Evolutionary conservation across 331 rosid species (phyloP).

Genomic region (Malus hybrid): DNA sequence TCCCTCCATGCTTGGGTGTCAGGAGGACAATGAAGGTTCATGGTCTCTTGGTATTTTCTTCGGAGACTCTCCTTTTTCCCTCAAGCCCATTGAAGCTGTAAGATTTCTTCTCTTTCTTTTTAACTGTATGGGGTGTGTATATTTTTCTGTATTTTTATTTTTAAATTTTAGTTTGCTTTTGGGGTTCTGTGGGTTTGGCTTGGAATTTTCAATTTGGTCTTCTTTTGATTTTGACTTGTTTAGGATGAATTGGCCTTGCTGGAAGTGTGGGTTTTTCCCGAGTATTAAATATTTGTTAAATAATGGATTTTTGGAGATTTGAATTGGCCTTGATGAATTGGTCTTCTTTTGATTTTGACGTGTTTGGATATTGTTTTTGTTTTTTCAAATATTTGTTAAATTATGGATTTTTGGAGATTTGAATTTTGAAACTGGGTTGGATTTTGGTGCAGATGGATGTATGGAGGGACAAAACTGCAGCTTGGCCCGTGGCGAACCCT

Average conservation of each 20-base stretch:
- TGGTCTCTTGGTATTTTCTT: slow-evolving; percentile 94
- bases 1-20: slow-evolving; percentile 43
- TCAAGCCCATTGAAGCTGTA: slow-evolving; percentile 79
- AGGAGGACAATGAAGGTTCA: slow-evolving; percentile 92
- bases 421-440: slow-evolving; percentile 2
- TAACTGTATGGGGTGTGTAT: background rate
- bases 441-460: slow-evolving; percentile 49
- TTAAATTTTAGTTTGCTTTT: background rate
- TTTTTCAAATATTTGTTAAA: background rate
- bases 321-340: too few species aligned
- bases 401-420: background rate
- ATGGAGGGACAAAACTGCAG: slow-evolving; percentile 58
- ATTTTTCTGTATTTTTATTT: background rate
- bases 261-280: background rate
- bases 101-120: slow-evolving; percentile 14
- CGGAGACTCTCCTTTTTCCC: slow-evolving; percentile 81
- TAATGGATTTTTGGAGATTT: background rate
- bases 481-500: slow-evolving; percentile 99
- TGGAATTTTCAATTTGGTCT: slow-evolving; percentile 7
- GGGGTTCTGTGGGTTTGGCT: slow-evolving; percentile 3
- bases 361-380: background rate
- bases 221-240: background rate
- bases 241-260: background rate
- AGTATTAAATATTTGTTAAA: background rate
- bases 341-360: too few species aligned